These are phyloP conservation scores for Grigorovia yakushimaensis DNA, from an alignment of 805 yeast genomes.

Conservation along the genomic window DNA sequence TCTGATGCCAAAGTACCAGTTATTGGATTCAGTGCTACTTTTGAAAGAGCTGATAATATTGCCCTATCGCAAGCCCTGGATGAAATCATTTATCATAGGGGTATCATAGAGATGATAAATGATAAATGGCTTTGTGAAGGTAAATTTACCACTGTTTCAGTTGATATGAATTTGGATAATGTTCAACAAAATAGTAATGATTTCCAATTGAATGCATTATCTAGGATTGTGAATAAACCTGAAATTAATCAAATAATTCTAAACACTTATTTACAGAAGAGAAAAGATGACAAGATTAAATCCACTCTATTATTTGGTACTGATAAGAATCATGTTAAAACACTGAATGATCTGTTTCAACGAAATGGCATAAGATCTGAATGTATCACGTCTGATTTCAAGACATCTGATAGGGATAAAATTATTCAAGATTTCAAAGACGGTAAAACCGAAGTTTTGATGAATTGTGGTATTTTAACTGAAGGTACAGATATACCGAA, in stretches of 20 bases:
- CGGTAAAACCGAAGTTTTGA: slow-evolving; percentile 58
- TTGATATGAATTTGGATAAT: slow-evolving; percentile 35
- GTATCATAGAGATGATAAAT: slow-evolving; percentile 52
- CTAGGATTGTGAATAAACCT: slow-evolving; percentile 44
- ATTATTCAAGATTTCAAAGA: slow-evolving; percentile 48
- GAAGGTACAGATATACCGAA: slow-evolving; percentile 94
- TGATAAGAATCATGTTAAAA: slow-evolving; percentile 54
- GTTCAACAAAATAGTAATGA: slow-evolving; percentile 42
- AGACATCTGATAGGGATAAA: slow-evolving; percentile 38
- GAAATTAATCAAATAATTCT: slow-evolving; percentile 48
- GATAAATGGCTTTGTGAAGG: slow-evolving; percentile 65
- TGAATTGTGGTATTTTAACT: slow-evolving; percentile 85
- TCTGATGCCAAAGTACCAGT: slow-evolving; percentile 44
- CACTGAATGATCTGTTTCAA: slow-evolving; percentile 44
- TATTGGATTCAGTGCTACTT: slow-evolving; percentile 83
- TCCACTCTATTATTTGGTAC: slow-evolving; percentile 74
- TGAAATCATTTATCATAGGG: slow-evolving; percentile 61
- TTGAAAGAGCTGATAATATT: slow-evolving; percentile 64
- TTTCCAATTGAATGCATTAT: slow-evolving; percentile 41
- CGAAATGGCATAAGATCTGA: slow-evolving; percentile 57
- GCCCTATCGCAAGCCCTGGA: slow-evolving; percentile 55
- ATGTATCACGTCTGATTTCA: slow-evolving; percentile 61
- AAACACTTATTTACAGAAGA: slow-evolving; percentile 40
- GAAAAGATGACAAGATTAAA: slow-evolving; percentile 30
- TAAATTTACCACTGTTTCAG: slow-evolving; percentile 47